Evolutionary conservation across 768 basidiomycete species (phyloP).

Genomic region (Boletellus ananas): DNA sequence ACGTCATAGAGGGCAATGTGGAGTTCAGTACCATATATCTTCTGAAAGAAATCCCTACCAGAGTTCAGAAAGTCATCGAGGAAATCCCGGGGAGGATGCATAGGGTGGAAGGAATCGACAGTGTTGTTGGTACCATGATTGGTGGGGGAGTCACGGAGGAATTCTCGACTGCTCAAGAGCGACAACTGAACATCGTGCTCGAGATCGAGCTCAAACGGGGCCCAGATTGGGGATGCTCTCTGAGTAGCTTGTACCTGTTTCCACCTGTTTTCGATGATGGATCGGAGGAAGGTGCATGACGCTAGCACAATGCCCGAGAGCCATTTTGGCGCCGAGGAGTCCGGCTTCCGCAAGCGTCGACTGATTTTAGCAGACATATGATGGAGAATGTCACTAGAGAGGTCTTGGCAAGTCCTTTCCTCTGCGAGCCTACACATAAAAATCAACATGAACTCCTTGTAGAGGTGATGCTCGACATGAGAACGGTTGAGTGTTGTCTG

Average conservation of each 20-base stretch:
- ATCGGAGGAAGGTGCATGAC: slow-evolving; percentile 22
- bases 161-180: slow-evolving; percentile 27
- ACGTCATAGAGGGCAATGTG: slow-evolving; percentile 34
- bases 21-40: slow-evolving; percentile 4
- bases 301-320: neutral
- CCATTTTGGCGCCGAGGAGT: neutral
- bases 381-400: slow-evolving; percentile 26
- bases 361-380: neutral
- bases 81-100: slow-evolving; percentile 2
- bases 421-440: slow-evolving; percentile 31
- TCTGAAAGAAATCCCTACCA: slow-evolving; percentile 11
- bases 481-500: slow-evolving; percentile 28
- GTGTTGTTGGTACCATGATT: slow-evolving; percentile 4
- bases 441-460: slow-evolving; percentile 50
- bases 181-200: slow-evolving; percentile 31
- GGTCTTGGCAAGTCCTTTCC: slow-evolving; percentile 8
- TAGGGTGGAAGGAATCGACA: neutral
- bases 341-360: neutral
- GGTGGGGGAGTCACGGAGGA: slow-evolving; percentile 24
- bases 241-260: slow-evolving; percentile 24
- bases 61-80: slow-evolving; percentile 15
- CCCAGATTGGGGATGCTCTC: slow-evolving; percentile 26
- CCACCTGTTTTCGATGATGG: slow-evolving; percentile 34
- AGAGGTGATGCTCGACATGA: slow-evolving; percentile 19
- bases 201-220: slow-evolving; percentile 26